Percentiles rank a stretch among this genome's conserved stretches.
Evolutionary conservation across 2,329 filamentous ascomycete species (phyloP).

Genomic region (Endothia cerciana): DNA sequence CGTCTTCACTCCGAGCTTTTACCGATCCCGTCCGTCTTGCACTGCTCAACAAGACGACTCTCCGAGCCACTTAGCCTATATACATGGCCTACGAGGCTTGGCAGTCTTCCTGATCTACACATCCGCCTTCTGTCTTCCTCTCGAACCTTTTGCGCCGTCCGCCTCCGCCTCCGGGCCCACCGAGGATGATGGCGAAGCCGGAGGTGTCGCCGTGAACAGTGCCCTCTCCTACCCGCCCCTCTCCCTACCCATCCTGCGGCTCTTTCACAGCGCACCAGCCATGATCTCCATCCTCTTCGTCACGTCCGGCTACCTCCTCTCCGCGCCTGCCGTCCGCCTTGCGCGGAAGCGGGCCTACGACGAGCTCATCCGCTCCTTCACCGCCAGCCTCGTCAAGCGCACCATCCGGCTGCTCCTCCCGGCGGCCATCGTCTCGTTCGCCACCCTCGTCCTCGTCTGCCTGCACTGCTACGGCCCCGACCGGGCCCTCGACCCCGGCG

Average conservation of each 20-base stretch:
- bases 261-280: constrained; percentile 9
- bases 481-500: not conserved
- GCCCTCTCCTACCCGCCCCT: not conserved
- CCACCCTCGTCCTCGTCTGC: constrained; percentile 6
- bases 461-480: constrained; percentile 2
- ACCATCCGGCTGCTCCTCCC: not conserved
- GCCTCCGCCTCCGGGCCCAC: not conserved
- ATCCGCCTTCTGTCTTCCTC: constrained; percentile 4
- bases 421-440: not conserved
- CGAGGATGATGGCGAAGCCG: constrained; percentile 1
- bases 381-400: not conserved
- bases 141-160: not conserved
- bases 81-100: not conserved
- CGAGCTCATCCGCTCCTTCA: not conserved
- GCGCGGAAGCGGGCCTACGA: not conserved
- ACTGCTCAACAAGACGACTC: not conserved
- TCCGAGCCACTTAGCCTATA: not conserved
- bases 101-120: constrained; percentile 11
- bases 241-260: not conserved
- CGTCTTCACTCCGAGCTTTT: constrained; percentile 1
- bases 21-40: not conserved
- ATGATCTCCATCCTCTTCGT: constrained; percentile 13
- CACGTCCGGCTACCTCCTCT: constrained; percentile 12
- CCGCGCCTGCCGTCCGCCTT: constrained; percentile 1
- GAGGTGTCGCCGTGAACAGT: not conserved